phyloP scores from a whole-genome alignment of 495 filamentous ascomycete genomes.

The Articulospora tetracladia region DNA sequence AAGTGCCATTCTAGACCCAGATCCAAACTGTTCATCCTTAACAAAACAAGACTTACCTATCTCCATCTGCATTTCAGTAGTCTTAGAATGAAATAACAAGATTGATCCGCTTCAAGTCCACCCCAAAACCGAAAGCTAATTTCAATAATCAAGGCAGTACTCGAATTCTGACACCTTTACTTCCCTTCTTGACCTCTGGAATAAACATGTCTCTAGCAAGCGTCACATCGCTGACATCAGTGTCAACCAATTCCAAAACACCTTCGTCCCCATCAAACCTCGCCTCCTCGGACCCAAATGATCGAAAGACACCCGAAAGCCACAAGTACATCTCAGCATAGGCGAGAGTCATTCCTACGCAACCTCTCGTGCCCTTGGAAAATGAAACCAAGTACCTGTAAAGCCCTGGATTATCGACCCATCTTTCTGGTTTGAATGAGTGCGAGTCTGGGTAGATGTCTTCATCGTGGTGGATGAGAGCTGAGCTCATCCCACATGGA shows the following conservation, averaged over 20 bases:
- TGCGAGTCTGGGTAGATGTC: constrained; percentile 43
- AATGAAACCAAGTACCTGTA: constrained; percentile 45
- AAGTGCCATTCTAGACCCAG: too few species aligned
- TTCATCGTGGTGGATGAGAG: constrained; percentile 42
- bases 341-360: constrained; percentile 47
- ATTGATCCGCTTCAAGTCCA: too few species aligned
- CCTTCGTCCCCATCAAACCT: neutral
- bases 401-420: constrained; percentile 28
- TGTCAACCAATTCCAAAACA: neutral
- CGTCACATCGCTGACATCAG: neutral
- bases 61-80: too few species aligned
- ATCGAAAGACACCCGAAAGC: constrained; percentile 30
- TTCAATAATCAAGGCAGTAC: too few species aligned
- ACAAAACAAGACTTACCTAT: too few species aligned
- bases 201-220: neutral
- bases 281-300: constrained; percentile 12
- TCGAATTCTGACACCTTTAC: neutral
- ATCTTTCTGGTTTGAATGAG: constrained; percentile 47
- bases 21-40: too few species aligned
- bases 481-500: constrained; percentile 42
- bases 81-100: too few species aligned
- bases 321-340: constrained; percentile 39
- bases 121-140: too few species aligned
- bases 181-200: neutral
- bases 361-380: constrained; percentile 42